phyloP scores from a whole-genome alignment of 805 yeast genomes.

The Wickerhamiella australiensis region DNA sequence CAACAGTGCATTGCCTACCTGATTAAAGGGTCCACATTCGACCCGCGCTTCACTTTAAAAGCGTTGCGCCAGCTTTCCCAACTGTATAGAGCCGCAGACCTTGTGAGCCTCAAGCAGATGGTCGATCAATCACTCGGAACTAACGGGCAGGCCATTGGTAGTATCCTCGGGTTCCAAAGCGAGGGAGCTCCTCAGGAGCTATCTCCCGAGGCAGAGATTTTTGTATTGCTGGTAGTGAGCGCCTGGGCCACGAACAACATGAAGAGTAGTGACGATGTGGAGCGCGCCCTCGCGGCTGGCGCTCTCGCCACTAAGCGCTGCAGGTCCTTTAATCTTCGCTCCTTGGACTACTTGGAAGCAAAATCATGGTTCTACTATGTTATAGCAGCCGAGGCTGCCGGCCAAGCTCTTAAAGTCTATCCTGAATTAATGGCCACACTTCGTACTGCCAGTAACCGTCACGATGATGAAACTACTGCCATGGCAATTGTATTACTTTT shows the following conservation, averaged over 20 bases:
- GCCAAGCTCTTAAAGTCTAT: slow-evolving; percentile 46
- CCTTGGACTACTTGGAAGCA: slow-evolving; percentile 75
- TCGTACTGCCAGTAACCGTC: slow-evolving; percentile 82
- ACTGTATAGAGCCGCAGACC: slow-evolving; percentile 52
- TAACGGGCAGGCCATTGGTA: slow-evolving; percentile 31
- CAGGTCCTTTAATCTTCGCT: slow-evolving; percentile 59
- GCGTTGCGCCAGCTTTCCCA: slow-evolving; percentile 73
- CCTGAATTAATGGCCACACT: slow-evolving; percentile 59
- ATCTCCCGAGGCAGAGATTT: slow-evolving; percentile 70
- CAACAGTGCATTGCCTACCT: slow-evolving; percentile 34
- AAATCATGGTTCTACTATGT: slow-evolving; percentile 87
- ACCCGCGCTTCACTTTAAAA: slow-evolving; percentile 76
- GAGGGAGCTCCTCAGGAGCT: slow-evolving; percentile 29
- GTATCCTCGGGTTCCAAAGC: slow-evolving; percentile 10
- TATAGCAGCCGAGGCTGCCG: slow-evolving; percentile 55
- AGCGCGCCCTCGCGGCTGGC: slow-evolving; percentile 36
- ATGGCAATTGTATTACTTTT: slow-evolving; percentile 72
- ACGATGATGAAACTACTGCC: slow-evolving; percentile 85
- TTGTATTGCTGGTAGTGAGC: slow-evolving; percentile 66
- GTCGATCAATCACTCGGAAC: slow-evolving; percentile 46
- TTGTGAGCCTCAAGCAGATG: slow-evolving; percentile 42
- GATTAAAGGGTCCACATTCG: slow-evolving; percentile 56
- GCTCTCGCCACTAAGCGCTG: slow-evolving; percentile 29
- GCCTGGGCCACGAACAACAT: slow-evolving; percentile 54
- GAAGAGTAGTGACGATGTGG: slow-evolving; percentile 34